Evolutionary conservation across 1,284 basidiomycete species (phyloP).

Genomic region (Melampsora occidentalis): DNA sequence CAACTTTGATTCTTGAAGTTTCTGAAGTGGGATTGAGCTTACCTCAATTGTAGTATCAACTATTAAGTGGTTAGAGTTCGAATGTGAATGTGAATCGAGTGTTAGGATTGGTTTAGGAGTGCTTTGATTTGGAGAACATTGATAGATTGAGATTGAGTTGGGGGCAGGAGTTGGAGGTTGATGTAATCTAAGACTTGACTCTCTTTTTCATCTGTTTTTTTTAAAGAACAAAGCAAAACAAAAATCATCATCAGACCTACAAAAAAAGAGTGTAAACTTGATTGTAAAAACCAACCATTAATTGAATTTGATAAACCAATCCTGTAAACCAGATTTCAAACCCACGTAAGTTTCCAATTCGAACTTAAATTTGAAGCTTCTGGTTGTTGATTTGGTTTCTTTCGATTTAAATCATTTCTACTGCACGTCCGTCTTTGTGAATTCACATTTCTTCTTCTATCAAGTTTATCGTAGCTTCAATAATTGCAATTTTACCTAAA

Average conservation of each 20-base stretch:
- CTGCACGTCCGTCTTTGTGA: not conserved
- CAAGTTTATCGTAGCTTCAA: conserved; percentile 64
- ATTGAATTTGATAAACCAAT: conserved; percentile 1
- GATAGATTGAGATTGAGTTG: not conserved
- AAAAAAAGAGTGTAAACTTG: not conserved
- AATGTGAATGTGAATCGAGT: not conserved
- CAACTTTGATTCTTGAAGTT: no score
- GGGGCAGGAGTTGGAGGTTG: not conserved
- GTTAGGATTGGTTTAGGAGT: not conserved
- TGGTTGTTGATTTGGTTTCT: not conserved
- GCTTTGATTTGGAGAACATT: not conserved
- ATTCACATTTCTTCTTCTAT: no score
- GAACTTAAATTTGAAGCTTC: not conserved
- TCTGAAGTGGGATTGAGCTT: no score
- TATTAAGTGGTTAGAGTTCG: no score
- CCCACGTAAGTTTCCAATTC: conserved; percentile 15
- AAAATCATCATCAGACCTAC: not conserved
- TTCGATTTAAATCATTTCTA: conserved; percentile 23
- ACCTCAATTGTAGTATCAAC: no score
- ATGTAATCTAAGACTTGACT: not conserved
- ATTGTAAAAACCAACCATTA: not conserved
- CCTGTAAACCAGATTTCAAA: conserved; percentile 13
- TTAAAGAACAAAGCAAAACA: not conserved
- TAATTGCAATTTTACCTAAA: conserved; percentile 62
- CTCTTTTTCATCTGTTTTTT: not conserved